Evolutionary conservation across 2,329 filamentous ascomycete species (phyloP).

Genomic region (Exophiala spinifera): DNA sequence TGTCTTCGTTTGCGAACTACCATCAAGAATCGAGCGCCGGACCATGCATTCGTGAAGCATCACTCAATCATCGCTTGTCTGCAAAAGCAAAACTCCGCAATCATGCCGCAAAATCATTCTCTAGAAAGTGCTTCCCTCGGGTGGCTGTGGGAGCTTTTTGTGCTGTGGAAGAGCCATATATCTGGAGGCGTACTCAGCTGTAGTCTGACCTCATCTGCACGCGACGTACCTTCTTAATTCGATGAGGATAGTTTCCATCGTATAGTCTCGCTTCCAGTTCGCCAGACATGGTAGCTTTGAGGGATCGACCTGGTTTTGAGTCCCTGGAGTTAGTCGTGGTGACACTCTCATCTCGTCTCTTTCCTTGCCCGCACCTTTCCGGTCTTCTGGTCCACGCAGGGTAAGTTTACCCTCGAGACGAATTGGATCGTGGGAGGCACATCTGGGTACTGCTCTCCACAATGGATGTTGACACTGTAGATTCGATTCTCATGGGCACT

Average conservation of each 20-base stretch:
- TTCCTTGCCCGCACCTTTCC: conserved; percentile 58
- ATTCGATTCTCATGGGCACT: conserved; percentile 98
- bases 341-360: background rate
- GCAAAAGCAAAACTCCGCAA: conserved; percentile 11
- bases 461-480: conserved; percentile 97
- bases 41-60: conserved; percentile 18
- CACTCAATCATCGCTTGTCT: conserved; percentile 17
- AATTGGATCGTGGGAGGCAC: conserved; percentile 86
- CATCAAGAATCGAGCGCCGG: conserved; percentile 8
- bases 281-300: conserved; percentile 78
- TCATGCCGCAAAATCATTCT: conserved; percentile 16
- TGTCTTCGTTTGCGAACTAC: background rate
- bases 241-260: conserved; percentile 90
- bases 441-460: conserved; percentile 84
- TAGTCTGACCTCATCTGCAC: conserved; percentile 16
- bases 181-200: conserved; percentile 48
- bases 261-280: conserved; percentile 89
- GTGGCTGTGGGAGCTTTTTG: conserved; percentile 93
- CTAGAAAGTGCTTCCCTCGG: conserved; percentile 69
- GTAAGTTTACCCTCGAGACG: conserved; percentile 92
- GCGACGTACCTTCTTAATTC: conserved; percentile 69
- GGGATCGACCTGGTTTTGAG: conserved; percentile 66
- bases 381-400: conserved; percentile 77
- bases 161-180: conserved; percentile 89
- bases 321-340: background rate